Evolutionary conservation across 306 rosid genomes (phyloP).

Genomic region (Pyrus communis): DNA sequence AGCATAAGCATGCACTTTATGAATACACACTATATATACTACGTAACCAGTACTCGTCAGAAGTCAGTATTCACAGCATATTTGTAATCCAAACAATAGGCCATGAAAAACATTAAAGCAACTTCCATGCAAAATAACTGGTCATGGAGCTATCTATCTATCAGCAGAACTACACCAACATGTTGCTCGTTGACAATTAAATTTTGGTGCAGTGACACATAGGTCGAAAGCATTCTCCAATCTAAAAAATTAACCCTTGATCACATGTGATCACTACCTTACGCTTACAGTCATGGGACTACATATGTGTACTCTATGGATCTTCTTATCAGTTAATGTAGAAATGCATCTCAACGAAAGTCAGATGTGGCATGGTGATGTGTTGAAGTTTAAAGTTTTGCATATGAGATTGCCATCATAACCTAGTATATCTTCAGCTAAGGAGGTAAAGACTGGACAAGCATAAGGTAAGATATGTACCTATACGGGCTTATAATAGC

Average conservation of each 20-base stretch:
- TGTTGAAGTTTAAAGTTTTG: not conserved
- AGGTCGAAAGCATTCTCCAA: not conserved
- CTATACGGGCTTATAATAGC: constrained; percentile 88
- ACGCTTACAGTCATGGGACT: too few species aligned
- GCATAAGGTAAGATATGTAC: constrained; percentile 27
- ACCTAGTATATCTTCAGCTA: not conserved
- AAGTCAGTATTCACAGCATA: not conserved
- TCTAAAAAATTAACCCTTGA: not conserved
- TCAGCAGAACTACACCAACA: not conserved
- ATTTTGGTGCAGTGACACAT: not conserved
- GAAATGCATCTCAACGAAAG: not conserved
- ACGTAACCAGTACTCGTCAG: not conserved
- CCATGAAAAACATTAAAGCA: not conserved
- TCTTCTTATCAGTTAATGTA: not conserved
- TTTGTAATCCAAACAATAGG: too few species aligned
- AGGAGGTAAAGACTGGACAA: not conserved
- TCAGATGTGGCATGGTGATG: not conserved
- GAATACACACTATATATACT: not conserved
- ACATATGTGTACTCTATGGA: not conserved
- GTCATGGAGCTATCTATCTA: not conserved
- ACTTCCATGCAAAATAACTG: not conserved
- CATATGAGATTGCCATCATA: not conserved
- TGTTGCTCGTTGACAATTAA: not conserved
- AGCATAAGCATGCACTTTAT: not conserved
- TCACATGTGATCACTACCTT: not conserved